phyloP scores from a whole-genome alignment of 2,329 filamentous ascomycete species.

The Epicoccum sorghinum region DNA sequence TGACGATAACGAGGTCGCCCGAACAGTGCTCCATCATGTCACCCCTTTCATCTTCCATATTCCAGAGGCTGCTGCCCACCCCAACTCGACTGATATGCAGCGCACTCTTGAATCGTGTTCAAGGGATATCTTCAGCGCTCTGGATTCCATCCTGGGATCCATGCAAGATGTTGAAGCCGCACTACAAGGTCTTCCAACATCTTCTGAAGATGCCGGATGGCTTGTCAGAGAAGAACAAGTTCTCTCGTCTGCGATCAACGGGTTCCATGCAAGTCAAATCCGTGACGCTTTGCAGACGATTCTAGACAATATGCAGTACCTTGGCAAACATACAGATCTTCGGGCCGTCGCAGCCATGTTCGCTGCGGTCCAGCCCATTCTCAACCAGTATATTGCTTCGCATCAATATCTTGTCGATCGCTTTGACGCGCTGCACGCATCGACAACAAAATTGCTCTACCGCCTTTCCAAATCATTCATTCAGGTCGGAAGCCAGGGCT shows the following conservation, averaged over 20 bases:
- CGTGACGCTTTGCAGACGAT: constrained; percentile 52
- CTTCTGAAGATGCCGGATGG: constrained; percentile 68
- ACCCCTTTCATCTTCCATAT: constrained; percentile 63
- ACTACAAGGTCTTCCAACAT: constrained; percentile 60
- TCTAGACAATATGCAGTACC: constrained; percentile 53
- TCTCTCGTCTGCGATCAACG: constrained; percentile 55
- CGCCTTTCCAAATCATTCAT: constrained; percentile 78
- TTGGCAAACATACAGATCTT: constrained; percentile 51
- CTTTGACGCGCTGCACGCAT: constrained; percentile 69
- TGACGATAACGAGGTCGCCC: constrained; percentile 31
- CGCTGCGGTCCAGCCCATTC: constrained; percentile 69
- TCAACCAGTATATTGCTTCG: constrained; percentile 73
- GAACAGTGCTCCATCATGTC: constrained; percentile 63
- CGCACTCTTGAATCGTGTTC: constrained; percentile 56
- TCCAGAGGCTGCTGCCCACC: constrained; percentile 4
- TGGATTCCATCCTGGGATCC: constrained; percentile 78
- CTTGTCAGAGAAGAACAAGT: constrained; percentile 58
- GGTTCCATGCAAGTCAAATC: constrained; percentile 66
- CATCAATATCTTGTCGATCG: constrained; percentile 64
- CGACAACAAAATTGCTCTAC: constrained; percentile 75
- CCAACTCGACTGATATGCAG: constrained; percentile 6
- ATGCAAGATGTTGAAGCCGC: constrained; percentile 73
- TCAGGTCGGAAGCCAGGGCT: constrained; percentile 81
- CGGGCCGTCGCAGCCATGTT: constrained; percentile 63
- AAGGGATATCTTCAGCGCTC: constrained; percentile 65